Evolutionary conservation across 192 early-diverging fungal species (phyloP), one percentile per base, ranked within the genome.

Genomic region (Glomus cerebriforme): DNA sequence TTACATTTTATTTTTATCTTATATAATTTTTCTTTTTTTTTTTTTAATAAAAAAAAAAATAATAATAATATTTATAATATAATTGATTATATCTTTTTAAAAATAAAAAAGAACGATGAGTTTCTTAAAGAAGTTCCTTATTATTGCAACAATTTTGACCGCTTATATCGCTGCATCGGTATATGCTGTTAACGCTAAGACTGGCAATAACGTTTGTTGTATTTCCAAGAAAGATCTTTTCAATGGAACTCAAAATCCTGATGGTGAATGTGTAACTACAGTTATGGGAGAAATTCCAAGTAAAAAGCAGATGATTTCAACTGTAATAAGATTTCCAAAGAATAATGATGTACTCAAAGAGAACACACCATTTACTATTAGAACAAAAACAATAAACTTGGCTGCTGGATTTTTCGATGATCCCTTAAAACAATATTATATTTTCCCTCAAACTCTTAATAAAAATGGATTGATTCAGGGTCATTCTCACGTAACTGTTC

Each of bases 401-500:
- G 12, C 0, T 1, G 13, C 71, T 19, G 71, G 71, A 2, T 73
- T 73, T 34, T 73, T 73, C 71, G n/a, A n/a, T 54, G 49, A 73
- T 73, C 45, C 71, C 6, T 29, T 26, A 22, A 73, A 4, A 5
- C 1, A 58, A 47, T 73, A 73, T 73, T 73, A 73, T 29, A 1
- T 47, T 2, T 54, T 47, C 15, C 49, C 71, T 2, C 71, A 73
- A 73, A 26, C 39, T 6, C 45, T 73, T 34, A 27, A 31, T 49
- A 27, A 31, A 0, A 8, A 54, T n/a, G 71, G 71, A 27, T 0
- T 27, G 0, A 73, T 73, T 58, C n/a, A 54, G 13, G 71, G 71
- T 2, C 71, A 73, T 49, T 47, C 24, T 58, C 71, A 73, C 31
- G n/a, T 73, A 22, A 73, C 71, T 10, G 3, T 73, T 47, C 71